Evolutionary conservation across 2,329 filamentous ascomycete genomes (phyloP), one percentile per base, ranked within the genome.

Genomic region (Plectosphaerella cucumerina): DNA sequence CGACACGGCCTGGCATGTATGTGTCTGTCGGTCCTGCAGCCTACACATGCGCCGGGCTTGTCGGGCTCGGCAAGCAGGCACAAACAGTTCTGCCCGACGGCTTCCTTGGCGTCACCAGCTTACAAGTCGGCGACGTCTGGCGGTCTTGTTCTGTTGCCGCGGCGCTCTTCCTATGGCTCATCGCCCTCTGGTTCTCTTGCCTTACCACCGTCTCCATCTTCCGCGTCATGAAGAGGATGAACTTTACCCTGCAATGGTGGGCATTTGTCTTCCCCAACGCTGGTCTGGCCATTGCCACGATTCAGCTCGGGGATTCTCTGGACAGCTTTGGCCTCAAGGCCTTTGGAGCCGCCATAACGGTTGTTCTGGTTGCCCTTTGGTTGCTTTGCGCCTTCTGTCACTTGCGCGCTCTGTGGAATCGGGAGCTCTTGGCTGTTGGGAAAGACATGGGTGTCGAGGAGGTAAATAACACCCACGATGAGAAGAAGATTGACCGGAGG

Each of bases 151-250:
- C 76, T 1, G 61, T 78, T 6, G 65, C 73, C 2, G 62, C 67
- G 2, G 75, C 70, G 3, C 62, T 76, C 9, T 80, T 80, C 54
- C 68, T 81, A 23, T 80, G 76, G 76, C 71, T 75, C 3, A 58
- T 80, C 20, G 73, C 74, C 23, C 65, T 80, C 48, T 81, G 76
- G 77, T 80, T 81, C 65, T 78, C 78, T 56, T 65, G 65, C 44
- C 65, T 75, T 34, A 65, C 68, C 9, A 58, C 65, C 6, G 60
- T 74, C 17, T 68, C 69, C 8, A 64, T 73, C 33, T 48, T 68
- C 48, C 58, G 65, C 17, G 65, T 69, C 33, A 53, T 64, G 10
- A 62, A 67, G 15, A 64, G 69, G 12, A 79, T 76, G 61, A 57
- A 57, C 1, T 80, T 79, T 61, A 71, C 74, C 8, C 62, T 79